A percentile compares a stretch with the other conserved stretches of the same genome.
Conservation (phyloP, 768 basidiomycete species). For the Lentinula guzmanii region DNA sequence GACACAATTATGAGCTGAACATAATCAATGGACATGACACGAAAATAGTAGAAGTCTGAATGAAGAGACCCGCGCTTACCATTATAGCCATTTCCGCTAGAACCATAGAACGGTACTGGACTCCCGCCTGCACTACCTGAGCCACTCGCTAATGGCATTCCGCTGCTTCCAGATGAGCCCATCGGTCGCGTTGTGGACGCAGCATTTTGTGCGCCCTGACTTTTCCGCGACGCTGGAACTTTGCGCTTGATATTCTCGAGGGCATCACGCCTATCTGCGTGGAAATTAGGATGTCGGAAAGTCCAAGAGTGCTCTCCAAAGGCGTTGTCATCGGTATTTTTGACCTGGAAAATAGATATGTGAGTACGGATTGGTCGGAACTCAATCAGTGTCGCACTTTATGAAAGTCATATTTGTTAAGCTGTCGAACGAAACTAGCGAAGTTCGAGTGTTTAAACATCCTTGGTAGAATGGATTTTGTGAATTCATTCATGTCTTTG, state of each 20-base stretch:
- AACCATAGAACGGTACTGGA: neutral
- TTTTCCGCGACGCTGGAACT: slow-evolving; percentile 47
- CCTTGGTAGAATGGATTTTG: slow-evolving; percentile 81
- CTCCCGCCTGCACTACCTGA: slow-evolving; percentile 1
- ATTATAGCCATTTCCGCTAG: neutral
- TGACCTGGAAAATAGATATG: slow-evolving; percentile 41
- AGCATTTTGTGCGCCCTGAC: slow-evolving; percentile 30
- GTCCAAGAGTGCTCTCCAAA: slow-evolving; percentile 64
- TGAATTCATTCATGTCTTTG: slow-evolving; percentile 97
- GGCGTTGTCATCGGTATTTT: slow-evolving; percentile 78
- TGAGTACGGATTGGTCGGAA: slow-evolving; percentile 8
- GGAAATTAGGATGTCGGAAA: slow-evolving; percentile 56
- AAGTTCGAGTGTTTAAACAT: slow-evolving; percentile 97
- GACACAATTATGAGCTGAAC: neutral
- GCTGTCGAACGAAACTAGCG: slow-evolving; percentile 84
- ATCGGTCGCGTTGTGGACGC: slow-evolving; percentile 13
- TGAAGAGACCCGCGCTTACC: neutral
- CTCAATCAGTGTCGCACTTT: slow-evolving; percentile 43
- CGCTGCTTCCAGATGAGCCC: neutral
- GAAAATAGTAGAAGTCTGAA: neutral
- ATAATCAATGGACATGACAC: neutral
- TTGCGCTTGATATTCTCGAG: slow-evolving; percentile 59
- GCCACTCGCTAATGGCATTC: neutral
- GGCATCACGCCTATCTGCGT: slow-evolving; percentile 46
- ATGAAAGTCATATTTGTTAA: slow-evolving; percentile 97